Conservation (phyloP, 352 stramenopile species). For the Pythium aphanidermatum region DNA sequence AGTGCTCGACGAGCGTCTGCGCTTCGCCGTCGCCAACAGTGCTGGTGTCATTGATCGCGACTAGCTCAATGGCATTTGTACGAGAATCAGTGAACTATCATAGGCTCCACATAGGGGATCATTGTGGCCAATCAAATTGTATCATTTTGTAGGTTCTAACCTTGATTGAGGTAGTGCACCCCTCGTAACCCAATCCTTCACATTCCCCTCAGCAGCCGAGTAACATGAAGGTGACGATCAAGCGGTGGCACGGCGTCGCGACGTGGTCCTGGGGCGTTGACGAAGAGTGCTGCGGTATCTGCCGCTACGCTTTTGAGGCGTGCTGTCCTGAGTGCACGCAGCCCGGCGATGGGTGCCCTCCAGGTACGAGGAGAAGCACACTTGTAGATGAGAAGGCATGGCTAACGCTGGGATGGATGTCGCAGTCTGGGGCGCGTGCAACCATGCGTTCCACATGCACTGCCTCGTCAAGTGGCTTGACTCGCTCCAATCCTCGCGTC, state of each 20-base stretch:
- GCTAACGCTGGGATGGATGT: too few species aligned
- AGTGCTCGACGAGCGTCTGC: slow-evolving; percentile 53
- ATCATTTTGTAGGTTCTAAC: neutral
- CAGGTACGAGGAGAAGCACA: slow-evolving; percentile 51
- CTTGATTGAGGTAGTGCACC: neutral
- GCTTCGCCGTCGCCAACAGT: slow-evolving; percentile 75
- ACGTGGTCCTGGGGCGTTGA: slow-evolving; percentile 90
- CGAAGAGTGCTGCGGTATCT: slow-evolving; percentile 90
- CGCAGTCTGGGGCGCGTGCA: slow-evolving; percentile 83
- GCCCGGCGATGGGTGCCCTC: slow-evolving; percentile 78
- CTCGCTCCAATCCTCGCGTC: slow-evolving; percentile 66
- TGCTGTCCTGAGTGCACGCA: slow-evolving; percentile 76
- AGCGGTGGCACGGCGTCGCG: slow-evolving; percentile 86
- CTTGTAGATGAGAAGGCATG: too few species aligned
- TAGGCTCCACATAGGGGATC: too few species aligned
- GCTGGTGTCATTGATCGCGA: slow-evolving; percentile 83
- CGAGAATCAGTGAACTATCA: too few species aligned
- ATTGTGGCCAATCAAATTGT: slow-evolving; percentile 1
- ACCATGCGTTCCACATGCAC: slow-evolving; percentile 92
- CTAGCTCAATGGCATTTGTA: slow-evolving; percentile 29
- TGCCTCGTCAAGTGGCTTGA: slow-evolving; percentile 92
- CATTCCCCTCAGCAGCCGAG: neutral
- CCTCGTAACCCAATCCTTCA: too few species aligned
- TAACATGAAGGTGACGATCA: slow-evolving; percentile 78
- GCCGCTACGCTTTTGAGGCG: slow-evolving; percentile 74